Evolutionary conservation across 257 asterid genomes (phyloP).

Genomic region (Nicotiana benthamiana): DNA sequence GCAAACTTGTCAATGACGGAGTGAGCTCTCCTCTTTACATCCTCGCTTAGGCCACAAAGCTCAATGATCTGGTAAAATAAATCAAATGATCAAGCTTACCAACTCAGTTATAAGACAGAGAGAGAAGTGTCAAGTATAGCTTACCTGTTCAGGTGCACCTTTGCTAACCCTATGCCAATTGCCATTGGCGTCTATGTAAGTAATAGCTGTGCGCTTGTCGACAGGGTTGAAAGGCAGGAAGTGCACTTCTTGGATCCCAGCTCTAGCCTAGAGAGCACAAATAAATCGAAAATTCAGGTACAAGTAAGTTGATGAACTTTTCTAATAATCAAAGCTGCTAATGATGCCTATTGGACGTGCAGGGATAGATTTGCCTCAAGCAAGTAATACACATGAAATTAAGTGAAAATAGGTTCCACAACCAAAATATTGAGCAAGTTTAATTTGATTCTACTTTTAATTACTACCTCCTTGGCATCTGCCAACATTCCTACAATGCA

Average conservation of each 20-base stretch:
- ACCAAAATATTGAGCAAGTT: background rate
- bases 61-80: constrained; percentile 28
- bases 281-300: background rate
- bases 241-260: constrained; percentile 83
- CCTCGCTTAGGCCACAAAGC: constrained; percentile 30
- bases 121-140: background rate
- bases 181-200: constrained; percentile 58
- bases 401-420: too few species aligned
- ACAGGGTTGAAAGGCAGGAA: constrained; percentile 90
- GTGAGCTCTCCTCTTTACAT: constrained; percentile 27
- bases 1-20: constrained; percentile 46
- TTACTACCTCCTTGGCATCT: constrained; percentile 36
- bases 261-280: constrained; percentile 54
- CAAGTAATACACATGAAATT: background rate
- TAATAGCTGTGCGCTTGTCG: constrained; percentile 85
- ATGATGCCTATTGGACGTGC: background rate
- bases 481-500: constrained; percentile 42
- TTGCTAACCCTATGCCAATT: constrained; percentile 86
- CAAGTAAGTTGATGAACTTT: background rate
- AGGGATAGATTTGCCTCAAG: background rate
- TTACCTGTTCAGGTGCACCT: constrained; percentile 97
- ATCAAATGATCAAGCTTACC: background rate
- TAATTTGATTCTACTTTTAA: background rate
- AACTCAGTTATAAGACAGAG: background rate
- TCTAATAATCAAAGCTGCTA: background rate